Evolutionary conservation across 345 rosid genomes (phyloP).

Genomic region (Litchi chinensis): DNA sequence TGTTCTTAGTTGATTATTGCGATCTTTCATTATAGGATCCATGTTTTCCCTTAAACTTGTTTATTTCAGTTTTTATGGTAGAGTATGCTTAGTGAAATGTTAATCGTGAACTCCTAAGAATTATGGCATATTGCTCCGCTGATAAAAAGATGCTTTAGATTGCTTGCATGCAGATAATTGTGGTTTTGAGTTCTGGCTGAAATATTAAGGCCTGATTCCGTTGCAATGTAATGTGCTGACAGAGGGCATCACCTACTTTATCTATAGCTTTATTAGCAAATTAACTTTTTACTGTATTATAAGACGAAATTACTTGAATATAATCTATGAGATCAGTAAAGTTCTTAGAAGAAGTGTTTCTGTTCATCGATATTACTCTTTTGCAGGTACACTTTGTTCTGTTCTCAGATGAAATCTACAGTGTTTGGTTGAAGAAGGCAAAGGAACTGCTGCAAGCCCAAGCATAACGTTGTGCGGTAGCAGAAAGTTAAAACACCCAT

Average conservation of each 20-base stretch:
- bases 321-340: background rate
- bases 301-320: background rate
- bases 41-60: background rate
- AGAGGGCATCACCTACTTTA: background rate
- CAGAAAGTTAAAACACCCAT: background rate
- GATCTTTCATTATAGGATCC: background rate
- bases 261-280: background rate
- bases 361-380: constrained; percentile 4
- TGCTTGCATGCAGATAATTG: background rate
- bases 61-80: background rate
- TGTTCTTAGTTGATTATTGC: background rate
- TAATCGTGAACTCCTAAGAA: background rate
- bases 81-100: background rate
- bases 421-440: constrained; percentile 72
- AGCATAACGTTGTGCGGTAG: constrained; percentile 18
- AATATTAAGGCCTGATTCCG: background rate
- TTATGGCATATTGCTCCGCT: background rate
- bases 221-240: background rate
- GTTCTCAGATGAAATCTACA: constrained; percentile 56
- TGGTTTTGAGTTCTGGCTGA: background rate
- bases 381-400: constrained; percentile 81
- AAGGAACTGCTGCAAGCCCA: constrained; percentile 48
- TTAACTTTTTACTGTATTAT: background rate
- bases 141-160: background rate
- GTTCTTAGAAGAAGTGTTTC: background rate